These are phyloP conservation scores for Neolentinus lepideus DNA, from an alignment of 1,284 basidiomycete genomes.

Conservation along the genomic window DNA sequence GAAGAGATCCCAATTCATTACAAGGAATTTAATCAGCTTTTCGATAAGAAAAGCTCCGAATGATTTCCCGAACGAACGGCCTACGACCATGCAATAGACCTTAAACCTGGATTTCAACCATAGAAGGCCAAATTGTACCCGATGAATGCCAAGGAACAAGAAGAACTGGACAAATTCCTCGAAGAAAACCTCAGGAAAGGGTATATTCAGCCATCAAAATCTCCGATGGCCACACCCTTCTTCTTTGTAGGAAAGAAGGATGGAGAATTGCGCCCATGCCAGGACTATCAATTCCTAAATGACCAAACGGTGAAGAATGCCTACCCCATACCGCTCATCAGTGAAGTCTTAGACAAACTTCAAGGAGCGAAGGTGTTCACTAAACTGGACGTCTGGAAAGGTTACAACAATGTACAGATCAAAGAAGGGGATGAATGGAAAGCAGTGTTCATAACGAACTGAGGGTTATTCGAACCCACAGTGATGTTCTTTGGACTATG, in stretches of 20 bases:
- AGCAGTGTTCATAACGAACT: constrained; percentile 18
- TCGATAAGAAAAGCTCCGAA: constrained; percentile 13
- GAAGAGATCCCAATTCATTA: constrained; percentile 8
- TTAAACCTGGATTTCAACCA: constrained; percentile 2
- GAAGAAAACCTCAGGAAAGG: constrained; percentile 16
- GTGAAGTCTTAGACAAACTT: background rate
- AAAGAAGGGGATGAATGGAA: constrained; percentile 17
- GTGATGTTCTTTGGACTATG: constrained; percentile 23
- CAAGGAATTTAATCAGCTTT: constrained; percentile 12
- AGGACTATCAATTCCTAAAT: constrained; percentile 7
- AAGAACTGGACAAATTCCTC: constrained; percentile 14
- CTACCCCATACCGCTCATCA: background rate
- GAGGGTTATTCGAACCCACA: constrained; percentile 19
- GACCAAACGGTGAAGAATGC: background rate
- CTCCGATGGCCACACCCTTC: constrained; percentile 20
- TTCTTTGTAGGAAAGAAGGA: constrained; percentile 22
- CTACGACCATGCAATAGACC: constrained; percentile 10
- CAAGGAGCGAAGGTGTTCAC: background rate
- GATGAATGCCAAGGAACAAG: constrained; percentile 14
- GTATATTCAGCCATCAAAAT: constrained; percentile 13
- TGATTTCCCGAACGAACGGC: constrained; percentile 12
- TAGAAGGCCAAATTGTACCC: constrained; percentile 13
- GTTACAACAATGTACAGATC: constrained; percentile 13
- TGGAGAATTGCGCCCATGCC: background rate
- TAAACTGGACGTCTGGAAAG: background rate